Conservation (phyloP, 2,329 filamentous ascomycete species). For the Claviceps quebecensis region DNA sequence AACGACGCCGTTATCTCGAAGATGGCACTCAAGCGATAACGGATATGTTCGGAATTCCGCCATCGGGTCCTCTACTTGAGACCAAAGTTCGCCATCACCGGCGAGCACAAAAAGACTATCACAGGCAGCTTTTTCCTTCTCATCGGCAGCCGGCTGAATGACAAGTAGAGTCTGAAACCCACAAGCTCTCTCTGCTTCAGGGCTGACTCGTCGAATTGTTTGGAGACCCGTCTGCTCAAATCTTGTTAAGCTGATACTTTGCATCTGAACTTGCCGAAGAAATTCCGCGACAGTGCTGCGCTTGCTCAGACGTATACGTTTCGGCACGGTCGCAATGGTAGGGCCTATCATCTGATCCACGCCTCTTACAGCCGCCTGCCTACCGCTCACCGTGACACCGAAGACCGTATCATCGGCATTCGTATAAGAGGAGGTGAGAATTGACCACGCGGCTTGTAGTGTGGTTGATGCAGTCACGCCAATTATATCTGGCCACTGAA, state of each 20-base stretch:
- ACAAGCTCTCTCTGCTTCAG: slow-evolving; percentile 8
- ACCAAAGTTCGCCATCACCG: background rate
- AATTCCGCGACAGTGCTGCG: slow-evolving; percentile 7
- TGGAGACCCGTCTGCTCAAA: slow-evolving; percentile 16
- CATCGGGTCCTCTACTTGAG: background rate
- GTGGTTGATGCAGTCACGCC: slow-evolving; percentile 12
- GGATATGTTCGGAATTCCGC: slow-evolving; percentile 2
- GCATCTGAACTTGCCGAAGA: slow-evolving; percentile 11
- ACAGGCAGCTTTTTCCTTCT: slow-evolving; percentile 1
- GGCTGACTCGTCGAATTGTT: slow-evolving; percentile 12
- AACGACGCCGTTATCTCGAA: slow-evolving; percentile 3
- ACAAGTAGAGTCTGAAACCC: slow-evolving; percentile 9
- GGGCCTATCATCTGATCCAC: slow-evolving; percentile 16
- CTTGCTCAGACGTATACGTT: slow-evolving; percentile 7
- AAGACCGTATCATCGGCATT: slow-evolving; percentile 17
- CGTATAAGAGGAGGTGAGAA: slow-evolving; percentile 24
- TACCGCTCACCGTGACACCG: slow-evolving; percentile 14
- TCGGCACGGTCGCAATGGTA: slow-evolving; percentile 14
- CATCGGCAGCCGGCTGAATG: slow-evolving; percentile 1
- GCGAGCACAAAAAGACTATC: background rate
- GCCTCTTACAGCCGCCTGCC: slow-evolving; percentile 12
- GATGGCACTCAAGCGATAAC: slow-evolving; percentile 2
- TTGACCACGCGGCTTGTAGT: slow-evolving; percentile 14
- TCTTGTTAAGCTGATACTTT: slow-evolving; percentile 11
- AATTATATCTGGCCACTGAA: slow-evolving; percentile 8